phyloP scores from a whole-genome alignment of 768 basidiomycete genomes.

The Melanogaster broomeanus region DNA sequence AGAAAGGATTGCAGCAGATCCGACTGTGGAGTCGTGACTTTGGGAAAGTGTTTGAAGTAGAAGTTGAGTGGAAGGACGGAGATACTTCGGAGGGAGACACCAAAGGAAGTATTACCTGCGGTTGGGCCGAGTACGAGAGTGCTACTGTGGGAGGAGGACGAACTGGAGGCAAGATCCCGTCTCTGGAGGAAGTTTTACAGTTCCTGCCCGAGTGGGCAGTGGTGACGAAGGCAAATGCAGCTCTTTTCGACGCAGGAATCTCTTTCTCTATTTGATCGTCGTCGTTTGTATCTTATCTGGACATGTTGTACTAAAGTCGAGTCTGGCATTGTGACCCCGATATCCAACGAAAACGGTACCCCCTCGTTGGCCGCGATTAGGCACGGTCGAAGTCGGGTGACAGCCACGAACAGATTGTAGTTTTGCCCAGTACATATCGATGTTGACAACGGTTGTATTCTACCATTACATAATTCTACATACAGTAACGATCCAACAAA shows the following conservation, averaged over 20 bases:
- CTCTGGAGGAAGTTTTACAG: conserved; percentile 62
- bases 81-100: conserved; percentile 13
- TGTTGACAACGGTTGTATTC: no score
- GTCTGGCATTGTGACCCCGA: background rate
- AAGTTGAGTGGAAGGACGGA: conserved; percentile 47
- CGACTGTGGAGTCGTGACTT: conserved; percentile 65
- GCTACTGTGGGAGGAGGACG: conserved; percentile 48
- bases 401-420: no score
- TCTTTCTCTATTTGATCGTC: conserved; percentile 21
- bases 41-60: conserved; percentile 53
- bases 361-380: no score
- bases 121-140: conserved; percentile 70
- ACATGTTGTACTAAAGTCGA: background rate
- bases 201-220: conserved; percentile 71
- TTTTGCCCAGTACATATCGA: no score
- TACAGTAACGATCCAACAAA: no score
- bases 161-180: conserved; percentile 55
- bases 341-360: background rate
- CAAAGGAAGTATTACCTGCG: conserved; percentile 55
- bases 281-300: background rate
- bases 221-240: conserved; percentile 56
- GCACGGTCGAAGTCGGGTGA: no score
- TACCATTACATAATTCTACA: no score
- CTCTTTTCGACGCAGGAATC: conserved; percentile 54
- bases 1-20: conserved; percentile 39